These are phyloP conservation scores for Talaromyces sp. DNA, from an alignment of 2,329 filamentous ascomycete genomes.

Conservation along the genomic window DNA sequence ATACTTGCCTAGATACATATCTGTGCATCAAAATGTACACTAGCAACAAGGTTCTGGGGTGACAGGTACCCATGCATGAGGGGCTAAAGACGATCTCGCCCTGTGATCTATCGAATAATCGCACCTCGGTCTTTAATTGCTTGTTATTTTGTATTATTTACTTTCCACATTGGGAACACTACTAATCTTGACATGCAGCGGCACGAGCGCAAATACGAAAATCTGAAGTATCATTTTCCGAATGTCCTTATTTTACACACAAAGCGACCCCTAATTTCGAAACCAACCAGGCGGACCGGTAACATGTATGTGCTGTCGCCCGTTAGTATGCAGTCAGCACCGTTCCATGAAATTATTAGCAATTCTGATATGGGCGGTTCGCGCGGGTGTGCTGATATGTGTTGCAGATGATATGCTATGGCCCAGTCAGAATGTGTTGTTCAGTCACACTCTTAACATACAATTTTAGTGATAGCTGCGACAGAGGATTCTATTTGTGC, in stretches of 20 bases:
- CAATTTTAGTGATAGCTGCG: neutral
- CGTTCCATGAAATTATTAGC: neutral
- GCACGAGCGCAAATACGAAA: constrained; percentile 7
- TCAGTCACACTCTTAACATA: neutral
- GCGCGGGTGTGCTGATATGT: constrained; percentile 2
- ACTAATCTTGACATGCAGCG: neutral
- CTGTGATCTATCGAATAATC: neutral
- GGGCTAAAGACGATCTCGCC: neutral
- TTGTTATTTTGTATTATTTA: neutral
- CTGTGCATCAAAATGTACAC: neutral
- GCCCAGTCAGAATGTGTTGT: neutral
- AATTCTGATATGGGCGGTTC: constrained; percentile 10
- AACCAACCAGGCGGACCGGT: neutral
- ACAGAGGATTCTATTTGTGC: neutral
- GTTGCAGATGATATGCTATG: neutral
- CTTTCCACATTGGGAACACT: neutral
- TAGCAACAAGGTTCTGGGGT: neutral
- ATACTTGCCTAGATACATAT: constrained; percentile 1
- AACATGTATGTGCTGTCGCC: neutral
- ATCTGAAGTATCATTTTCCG: constrained; percentile 5
- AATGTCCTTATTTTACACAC: neutral
- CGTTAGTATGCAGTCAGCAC: neutral
- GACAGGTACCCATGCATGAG: constrained; percentile 13
- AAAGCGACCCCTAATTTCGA: neutral
- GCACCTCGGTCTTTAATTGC: neutral